Conservation (phyloP, 169 alveolate species). For the Babesia bigemina region DNA sequence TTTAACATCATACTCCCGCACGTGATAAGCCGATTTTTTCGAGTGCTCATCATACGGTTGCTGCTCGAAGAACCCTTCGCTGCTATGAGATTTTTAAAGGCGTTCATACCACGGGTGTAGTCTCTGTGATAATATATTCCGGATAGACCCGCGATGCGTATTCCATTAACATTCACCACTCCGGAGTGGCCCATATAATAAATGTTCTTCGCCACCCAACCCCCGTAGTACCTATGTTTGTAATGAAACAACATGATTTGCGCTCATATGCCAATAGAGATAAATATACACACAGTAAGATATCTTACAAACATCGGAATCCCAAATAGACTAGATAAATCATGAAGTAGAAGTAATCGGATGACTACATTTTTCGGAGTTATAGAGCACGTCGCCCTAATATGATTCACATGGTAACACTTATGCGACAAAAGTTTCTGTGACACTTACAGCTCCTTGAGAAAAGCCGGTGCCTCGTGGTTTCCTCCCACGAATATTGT, state of each 20-base stretch:
- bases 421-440: neutral
- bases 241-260: neutral
- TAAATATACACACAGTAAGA: neutral
- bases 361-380: too few relatives aligned
- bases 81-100: neutral
- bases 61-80: slow-evolving; percentile 87
- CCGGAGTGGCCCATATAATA: slow-evolving; percentile 94
- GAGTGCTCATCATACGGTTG: slow-evolving; percentile 85
- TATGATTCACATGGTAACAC: too few relatives aligned
- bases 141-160: slow-evolving; percentile 93
- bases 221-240: slow-evolving; percentile 89
- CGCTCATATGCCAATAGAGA: neutral
- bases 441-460: slow-evolving; percentile 83
- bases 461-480: slow-evolving; percentile 94
- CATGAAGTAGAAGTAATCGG: too few relatives aligned
- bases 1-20: slow-evolving; percentile 89
- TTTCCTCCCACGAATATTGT: slow-evolving; percentile 98
- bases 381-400: too few relatives aligned
- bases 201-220: slow-evolving; percentile 98
- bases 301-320: too few relatives aligned
- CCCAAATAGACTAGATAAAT: too few relatives aligned
- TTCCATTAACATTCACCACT: slow-evolving; percentile 83
- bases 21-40: slow-evolving; percentile 86
- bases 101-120: slow-evolving; percentile 70
- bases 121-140: slow-evolving; percentile 91